Base-by-base conservation (phyloP, 2,329 filamentous ascomycete species). In the Fusarium pseudonygamai region DNA sequence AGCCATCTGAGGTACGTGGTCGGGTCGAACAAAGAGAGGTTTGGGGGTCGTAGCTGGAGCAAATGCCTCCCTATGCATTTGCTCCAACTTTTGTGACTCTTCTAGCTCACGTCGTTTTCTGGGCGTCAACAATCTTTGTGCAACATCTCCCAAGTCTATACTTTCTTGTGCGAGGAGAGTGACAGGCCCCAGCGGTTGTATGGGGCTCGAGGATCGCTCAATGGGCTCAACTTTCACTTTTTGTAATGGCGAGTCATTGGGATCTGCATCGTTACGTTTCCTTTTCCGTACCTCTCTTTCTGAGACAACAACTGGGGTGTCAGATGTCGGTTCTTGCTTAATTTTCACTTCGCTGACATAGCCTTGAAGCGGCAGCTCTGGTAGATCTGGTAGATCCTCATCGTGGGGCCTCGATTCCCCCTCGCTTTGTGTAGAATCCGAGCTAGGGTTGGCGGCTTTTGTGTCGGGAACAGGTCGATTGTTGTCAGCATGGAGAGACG, bases 281-380 rank as follows among this genome's bases (percentile, higher is more conserved):
- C 87, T 82, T 72, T 88, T 89, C 50, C 83, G 83, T 3, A 89
- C 77, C 24, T 77, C 76, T 20, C 87, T 84, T 68, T 88, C 87
- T 7, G 83, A 88, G 5, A 90, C 78, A 11, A 90, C 75, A 4
- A 89, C 79, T 0, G 85, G 87, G 5, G 76, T 77, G 64, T 90
- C 88, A 1, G 88, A 90, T 9, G 86, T 87, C 5, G 85, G 85
- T 69, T 90, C 88, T n/a, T 80, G 63, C 73, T 90, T 89, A 30
- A 89, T 75, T 9, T 45, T 39, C 13, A 73, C 67, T 11, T 67
- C 69, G 3, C 43, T 39, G 10, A 20, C 22, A 30, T 68, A 62
- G 22, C 66, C 58, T 8, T 69, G 43, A 13, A 50, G 14, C 1
- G 74, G 71, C 30, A 80, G 52, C 15, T 71, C 67, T 4, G 79